A percentile compares a stretch with the other conserved stretches of the same genome.
These are phyloP conservation scores for Cyberlindnera petersonii DNA, from an alignment of 805 yeast species.

Conservation along the genomic window DNA sequence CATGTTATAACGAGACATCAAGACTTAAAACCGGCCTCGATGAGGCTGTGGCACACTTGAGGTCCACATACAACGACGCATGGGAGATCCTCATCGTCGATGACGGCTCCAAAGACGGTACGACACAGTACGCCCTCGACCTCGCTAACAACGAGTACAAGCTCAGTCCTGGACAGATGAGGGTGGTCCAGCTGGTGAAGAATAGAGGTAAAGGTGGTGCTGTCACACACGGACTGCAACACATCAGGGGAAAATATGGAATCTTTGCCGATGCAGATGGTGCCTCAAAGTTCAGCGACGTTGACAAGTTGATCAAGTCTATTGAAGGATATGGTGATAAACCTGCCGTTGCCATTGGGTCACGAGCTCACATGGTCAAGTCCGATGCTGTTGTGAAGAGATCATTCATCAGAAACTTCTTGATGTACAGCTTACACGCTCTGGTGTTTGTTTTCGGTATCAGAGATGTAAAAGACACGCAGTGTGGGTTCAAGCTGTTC, in stretches of 20 bases:
- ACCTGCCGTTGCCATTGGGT: constrained; percentile 78
- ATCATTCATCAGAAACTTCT: constrained; percentile 77
- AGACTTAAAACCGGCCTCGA: constrained; percentile 69
- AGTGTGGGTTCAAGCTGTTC: constrained; percentile 95
- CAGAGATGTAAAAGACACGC: constrained; percentile 83
- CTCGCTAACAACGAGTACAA: constrained; percentile 44
- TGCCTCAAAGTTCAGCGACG: constrained; percentile 78
- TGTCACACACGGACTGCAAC: constrained; percentile 86
- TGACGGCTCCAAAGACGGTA: constrained; percentile 86
- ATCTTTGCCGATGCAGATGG: constrained; percentile 98
- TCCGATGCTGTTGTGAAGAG: constrained; percentile 97
- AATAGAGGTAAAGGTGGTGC: constrained; percentile 98
- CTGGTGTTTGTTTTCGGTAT: constrained; percentile 88
- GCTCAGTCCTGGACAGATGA: constrained; percentile 53
- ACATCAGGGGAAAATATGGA: constrained; percentile 64
- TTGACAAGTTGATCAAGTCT: constrained; percentile 44
- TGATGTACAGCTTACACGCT: constrained; percentile 90
- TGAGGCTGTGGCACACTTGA: constrained; percentile 59
- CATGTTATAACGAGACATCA: constrained; percentile 85
- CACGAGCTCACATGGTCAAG: constrained; percentile 94
- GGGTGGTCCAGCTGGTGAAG: constrained; percentile 63
- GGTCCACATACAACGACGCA: constrained; percentile 31
- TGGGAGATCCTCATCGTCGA: constrained; percentile 87
- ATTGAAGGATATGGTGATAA: constrained; percentile 30
- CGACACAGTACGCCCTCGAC: constrained; percentile 66